Conservation (phyloP, 2,329 filamentous ascomycete genomes). For the Paecilomyces variotii region DNA sequence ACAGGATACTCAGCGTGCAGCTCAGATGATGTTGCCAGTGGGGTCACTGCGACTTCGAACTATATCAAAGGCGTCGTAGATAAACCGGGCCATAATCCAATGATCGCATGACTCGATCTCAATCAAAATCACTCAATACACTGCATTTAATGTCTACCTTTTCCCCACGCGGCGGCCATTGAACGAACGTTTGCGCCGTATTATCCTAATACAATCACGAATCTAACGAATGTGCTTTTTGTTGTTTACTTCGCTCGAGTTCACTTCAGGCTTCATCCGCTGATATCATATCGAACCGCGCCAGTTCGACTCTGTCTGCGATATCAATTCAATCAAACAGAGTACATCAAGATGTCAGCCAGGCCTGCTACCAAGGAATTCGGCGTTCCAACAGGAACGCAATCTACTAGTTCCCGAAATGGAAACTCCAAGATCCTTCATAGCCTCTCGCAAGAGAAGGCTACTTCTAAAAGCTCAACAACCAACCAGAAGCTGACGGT, state of each 20-base stretch:
- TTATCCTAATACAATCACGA: neutral
- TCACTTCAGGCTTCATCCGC: neutral
- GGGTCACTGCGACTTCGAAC: neutral
- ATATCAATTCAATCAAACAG: neutral
- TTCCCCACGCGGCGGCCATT: neutral
- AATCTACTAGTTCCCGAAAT: neutral
- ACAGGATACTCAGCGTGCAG: neutral
- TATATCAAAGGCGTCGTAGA: neutral
- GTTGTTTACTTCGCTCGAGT: neutral
- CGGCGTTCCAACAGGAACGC: neutral
- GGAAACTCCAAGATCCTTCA: neutral
- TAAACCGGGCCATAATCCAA: neutral
- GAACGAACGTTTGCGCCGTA: neutral
- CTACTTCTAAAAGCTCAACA: neutral
- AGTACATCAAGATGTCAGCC: neutral
- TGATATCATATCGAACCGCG: neutral
- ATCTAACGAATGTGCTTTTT: neutral
- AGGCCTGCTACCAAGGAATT: neutral
- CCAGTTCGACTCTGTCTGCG: neutral
- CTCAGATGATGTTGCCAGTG: neutral
- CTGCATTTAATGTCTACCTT: neutral
- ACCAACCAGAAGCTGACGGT: neutral
- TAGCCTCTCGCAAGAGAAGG: neutral
- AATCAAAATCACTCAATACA: neutral
- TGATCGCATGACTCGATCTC: neutral